phyloP scores from a whole-genome alignment of 352 stramenopile species.

The Globisporangium cederbergense region DNA sequence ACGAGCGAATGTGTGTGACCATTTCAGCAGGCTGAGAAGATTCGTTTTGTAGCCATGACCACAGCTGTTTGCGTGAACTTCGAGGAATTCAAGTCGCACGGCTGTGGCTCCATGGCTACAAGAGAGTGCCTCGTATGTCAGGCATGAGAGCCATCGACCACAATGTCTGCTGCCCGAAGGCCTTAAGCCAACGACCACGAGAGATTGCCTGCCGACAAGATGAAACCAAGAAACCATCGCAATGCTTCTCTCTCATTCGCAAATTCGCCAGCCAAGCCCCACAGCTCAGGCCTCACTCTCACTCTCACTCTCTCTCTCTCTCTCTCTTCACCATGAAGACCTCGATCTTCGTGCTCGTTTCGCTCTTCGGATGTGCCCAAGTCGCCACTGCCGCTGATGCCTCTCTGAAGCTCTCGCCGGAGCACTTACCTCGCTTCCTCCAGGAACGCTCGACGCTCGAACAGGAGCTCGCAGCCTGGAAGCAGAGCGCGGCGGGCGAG shows the following conservation, averaged over 20 bases:
- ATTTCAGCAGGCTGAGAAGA: background rate
- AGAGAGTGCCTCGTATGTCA: background rate
- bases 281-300: slow-evolving; percentile 11
- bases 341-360: slow-evolving; percentile 24
- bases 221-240: background rate
- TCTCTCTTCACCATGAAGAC: slow-evolving; percentile 30
- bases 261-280: slow-evolving; percentile 25
- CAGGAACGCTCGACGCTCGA: slow-evolving; percentile 35
- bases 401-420: slow-evolving; percentile 23
- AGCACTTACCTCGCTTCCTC: slow-evolving; percentile 42
- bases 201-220: too few species aligned
- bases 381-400: slow-evolving; percentile 2
- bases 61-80: background rate
- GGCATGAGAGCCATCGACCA: too few species aligned
- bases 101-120: background rate
- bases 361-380: slow-evolving; percentile 17
- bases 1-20: slow-evolving; percentile 9
- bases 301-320: too few species aligned
- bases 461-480: slow-evolving; percentile 45
- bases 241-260: slow-evolving; percentile 23
- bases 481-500: slow-evolving; percentile 39
- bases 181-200: too few species aligned
- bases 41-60: background rate
- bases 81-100: background rate
- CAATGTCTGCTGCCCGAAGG: too few species aligned